Evolutionary conservation across 352 stramenopile genomes (phyloP), one percentile per base, ranked within the genome.

Genomic region (Pythium aquatile): DNA sequence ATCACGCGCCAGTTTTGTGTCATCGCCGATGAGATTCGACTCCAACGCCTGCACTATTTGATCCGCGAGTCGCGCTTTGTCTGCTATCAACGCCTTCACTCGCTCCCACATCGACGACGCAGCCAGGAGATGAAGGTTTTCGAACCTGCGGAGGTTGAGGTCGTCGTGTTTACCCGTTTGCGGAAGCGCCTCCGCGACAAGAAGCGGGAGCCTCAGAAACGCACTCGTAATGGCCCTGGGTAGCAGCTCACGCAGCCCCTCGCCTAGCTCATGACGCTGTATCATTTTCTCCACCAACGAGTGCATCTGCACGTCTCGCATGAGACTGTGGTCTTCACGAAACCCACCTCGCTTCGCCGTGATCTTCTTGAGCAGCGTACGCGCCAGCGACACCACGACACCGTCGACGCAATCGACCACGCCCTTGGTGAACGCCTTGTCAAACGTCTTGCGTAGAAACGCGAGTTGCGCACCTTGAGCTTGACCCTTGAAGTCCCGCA

Each of bases 281-380:
- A 53, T 53, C 46, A 53, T 53, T 24, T 33, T 32, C 20, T 53
- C 46, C 20, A 53, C 46, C 46, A 53, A 33, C 46, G 46, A 53
- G 20, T 53, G 4, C 46, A 32, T 53, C 10, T 32, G 24, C 46
- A 53, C 24, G 46, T 16, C 46, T 33, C 24, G 3, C 10, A 53
- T 14, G 10, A 53, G 46, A 53, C 46, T 32, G 46, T 32, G 46
- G 3, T 33, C 5, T 2, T 53, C 10, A 26, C 40, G 16, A 48
- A 10, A 8, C 16, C 13, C 24, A 8, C 10, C 7, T 7, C 46
- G 46, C 17, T 32, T 53, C 20, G 24, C 20, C 5, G 10, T 14
- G 20, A 53, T 53, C 24, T 53, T 53, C 10, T 53, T 17, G 2
- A 17, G 24, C n/a, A 53, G 46, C n/a, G 46, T 53, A 16, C 46